phyloP scores from a whole-genome alignment of 164 flowering plant genomes.

The Macadamia integrifolia region DNA sequence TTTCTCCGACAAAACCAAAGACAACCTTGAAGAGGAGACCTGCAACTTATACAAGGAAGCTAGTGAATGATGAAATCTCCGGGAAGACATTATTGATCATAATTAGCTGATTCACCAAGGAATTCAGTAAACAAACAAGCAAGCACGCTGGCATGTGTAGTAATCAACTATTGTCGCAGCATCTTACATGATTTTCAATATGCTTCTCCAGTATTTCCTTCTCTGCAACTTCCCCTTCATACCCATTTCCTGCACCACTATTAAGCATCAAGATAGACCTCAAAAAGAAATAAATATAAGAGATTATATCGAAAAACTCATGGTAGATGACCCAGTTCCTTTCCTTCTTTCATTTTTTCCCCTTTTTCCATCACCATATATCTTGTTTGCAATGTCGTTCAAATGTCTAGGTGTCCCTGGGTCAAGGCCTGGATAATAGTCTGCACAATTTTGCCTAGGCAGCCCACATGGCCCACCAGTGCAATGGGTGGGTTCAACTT shows the following conservation, averaged over 20 bases:
- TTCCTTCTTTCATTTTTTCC: too few relatives aligned
- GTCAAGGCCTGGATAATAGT: too few relatives aligned
- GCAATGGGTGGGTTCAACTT: too few relatives aligned
- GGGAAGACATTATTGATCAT: neutral
- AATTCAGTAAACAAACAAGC: neutral
- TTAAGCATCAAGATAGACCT: neutral
- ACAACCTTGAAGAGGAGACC: slow-evolving; percentile 59
- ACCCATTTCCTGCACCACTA: slow-evolving; percentile 20
- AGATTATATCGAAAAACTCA: neutral
- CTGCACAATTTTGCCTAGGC: too few relatives aligned
- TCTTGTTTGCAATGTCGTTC: too few relatives aligned
- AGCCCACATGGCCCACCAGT: too few relatives aligned
- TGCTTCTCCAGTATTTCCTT: slow-evolving; percentile 37
- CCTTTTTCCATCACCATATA: too few relatives aligned
- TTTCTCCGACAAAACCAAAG: slow-evolving; percentile 70
- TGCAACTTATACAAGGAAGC: slow-evolving; percentile 19
- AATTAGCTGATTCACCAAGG: neutral
- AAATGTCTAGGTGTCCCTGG: too few relatives aligned
- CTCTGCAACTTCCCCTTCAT: slow-evolving; percentile 26
- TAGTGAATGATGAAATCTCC: neutral
- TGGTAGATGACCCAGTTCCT: too few relatives aligned
- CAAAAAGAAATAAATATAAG: neutral
- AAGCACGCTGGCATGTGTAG: neutral
- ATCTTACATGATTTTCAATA: slow-evolving; percentile 39
- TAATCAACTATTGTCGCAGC: neutral